These are phyloP conservation scores for Termitomyces sp. DNA, from an alignment of 768 basidiomycete genomes.

Conservation along the genomic window DNA sequence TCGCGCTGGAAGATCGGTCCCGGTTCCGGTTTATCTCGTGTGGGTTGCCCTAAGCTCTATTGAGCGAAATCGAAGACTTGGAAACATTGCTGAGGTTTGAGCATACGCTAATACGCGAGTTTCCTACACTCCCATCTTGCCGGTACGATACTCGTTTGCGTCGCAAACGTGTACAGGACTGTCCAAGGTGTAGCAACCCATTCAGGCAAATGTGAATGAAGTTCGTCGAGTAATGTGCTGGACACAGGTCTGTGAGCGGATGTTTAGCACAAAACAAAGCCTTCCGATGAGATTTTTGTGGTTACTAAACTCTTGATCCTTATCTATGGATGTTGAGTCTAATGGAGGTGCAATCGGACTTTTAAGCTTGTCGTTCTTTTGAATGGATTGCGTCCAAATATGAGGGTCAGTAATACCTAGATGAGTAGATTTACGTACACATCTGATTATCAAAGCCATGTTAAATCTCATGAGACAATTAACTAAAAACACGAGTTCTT, in stretches of 20 bases:
- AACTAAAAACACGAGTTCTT: too few species aligned
- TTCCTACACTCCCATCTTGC: not conserved
- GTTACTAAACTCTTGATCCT: not conserved
- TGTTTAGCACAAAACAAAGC: not conserved
- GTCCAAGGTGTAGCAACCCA: too few species aligned
- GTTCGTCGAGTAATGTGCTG: not conserved
- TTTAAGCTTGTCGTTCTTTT: not conserved
- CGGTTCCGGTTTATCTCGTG: not conserved
- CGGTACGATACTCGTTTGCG: not conserved
- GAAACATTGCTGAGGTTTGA: not conserved
- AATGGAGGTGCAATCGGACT: not conserved
- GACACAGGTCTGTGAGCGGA: not conserved
- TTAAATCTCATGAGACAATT: not conserved
- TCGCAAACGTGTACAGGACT: too few species aligned
- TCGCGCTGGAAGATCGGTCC: not conserved
- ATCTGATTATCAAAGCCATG: not conserved
- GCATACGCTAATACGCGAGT: not conserved
- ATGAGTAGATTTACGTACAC: not conserved
- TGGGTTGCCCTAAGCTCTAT: not conserved
- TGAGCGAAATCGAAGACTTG: not conserved
- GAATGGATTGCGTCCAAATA: not conserved
- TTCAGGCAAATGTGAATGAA: not conserved
- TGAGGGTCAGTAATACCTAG: not conserved
- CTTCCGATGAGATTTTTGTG: not conserved
- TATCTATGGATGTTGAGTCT: not conserved